These are phyloP conservation scores for Vicia sativa DNA, from an alignment of 306 rosid genomes.

Conservation along the genomic window DNA sequence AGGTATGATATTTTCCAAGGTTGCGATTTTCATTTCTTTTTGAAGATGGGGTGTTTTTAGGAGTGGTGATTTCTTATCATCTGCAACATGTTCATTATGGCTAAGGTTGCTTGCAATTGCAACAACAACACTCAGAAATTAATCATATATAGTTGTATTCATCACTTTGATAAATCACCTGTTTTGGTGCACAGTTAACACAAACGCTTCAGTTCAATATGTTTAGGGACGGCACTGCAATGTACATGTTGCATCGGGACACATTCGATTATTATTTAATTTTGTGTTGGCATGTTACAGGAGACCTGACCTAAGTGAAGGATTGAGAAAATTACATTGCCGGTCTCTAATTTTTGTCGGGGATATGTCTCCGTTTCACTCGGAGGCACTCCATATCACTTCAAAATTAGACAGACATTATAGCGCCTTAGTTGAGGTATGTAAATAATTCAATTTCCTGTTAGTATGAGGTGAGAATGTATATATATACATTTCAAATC, in stretches of 20 bases:
- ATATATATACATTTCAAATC: neutral
- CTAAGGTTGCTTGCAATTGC: too few species aligned
- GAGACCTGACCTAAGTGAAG: slow-evolving; percentile 80
- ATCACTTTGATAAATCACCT: slow-evolving; percentile 13
- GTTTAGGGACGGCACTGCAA: slow-evolving; percentile 4
- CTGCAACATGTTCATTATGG: slow-evolving; percentile 25
- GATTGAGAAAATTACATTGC: slow-evolving; percentile 73
- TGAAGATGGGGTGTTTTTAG: neutral
- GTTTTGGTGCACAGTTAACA: slow-evolving; percentile 12
- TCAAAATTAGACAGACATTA: slow-evolving; percentile 81
- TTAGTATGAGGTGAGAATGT: too few species aligned
- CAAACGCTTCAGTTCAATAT: neutral
- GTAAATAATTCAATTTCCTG: slow-evolving; percentile 20
- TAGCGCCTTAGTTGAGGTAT: slow-evolving; percentile 93
- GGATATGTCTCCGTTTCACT: slow-evolving; percentile 80
- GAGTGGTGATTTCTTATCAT: slow-evolving; percentile 10
- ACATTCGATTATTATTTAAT: slow-evolving; percentile 21
- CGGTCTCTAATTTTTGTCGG: slow-evolving; percentile 93
- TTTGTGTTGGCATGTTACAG: slow-evolving; percentile 46
- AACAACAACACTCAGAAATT: slow-evolving; percentile 14
- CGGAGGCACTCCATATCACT: slow-evolving; percentile 83
- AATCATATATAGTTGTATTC: slow-evolving; percentile 9
- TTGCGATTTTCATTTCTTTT: slow-evolving; percentile 8
- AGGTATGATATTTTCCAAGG: slow-evolving; percentile 56
- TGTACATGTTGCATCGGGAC: slow-evolving; percentile 26